phyloP scores from a whole-genome alignment of 2,329 filamentous ascomycete species.

The Fusarium mexicanum region DNA sequence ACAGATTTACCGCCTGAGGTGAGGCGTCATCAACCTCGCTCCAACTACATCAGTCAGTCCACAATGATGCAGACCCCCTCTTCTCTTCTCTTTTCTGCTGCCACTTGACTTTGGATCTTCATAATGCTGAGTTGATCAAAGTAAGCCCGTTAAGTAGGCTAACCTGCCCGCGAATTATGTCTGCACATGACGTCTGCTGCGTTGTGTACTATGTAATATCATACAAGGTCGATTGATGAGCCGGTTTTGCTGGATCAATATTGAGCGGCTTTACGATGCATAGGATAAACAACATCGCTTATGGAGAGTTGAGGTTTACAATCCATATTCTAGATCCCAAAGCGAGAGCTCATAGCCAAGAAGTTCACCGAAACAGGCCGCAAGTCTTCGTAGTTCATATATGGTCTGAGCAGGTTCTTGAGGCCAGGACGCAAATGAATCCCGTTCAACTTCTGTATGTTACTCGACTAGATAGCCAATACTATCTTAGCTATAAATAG shows the following conservation, averaged over 20 bases:
- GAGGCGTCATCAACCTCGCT: constrained; percentile 42
- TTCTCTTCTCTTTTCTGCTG: constrained; percentile 1
- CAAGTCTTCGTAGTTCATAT: background rate
- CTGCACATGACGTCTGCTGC: background rate
- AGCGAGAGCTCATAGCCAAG: constrained; percentile 8
- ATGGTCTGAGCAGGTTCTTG: background rate
- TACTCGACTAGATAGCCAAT: background rate
- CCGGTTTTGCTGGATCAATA: constrained; percentile 4
- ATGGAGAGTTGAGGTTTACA: background rate
- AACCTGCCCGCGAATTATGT: background rate
- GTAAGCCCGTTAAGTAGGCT: background rate
- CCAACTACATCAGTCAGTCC: constrained; percentile 43
- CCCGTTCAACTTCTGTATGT: background rate
- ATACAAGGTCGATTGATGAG: constrained; percentile 2
- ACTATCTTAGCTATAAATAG: background rate
- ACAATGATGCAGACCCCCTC: constrained; percentile 42
- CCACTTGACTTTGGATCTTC: background rate
- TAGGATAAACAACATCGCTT: background rate
- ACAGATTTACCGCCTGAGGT: constrained; percentile 31
- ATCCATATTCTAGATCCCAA: background rate
- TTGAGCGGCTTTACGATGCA: background rate
- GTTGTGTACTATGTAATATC: background rate
- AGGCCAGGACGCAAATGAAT: background rate
- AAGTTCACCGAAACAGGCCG: background rate
- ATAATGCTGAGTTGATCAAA: background rate